Conservation (phyloP, 441 rosid species). For the Aquilaria agallochum region DNA sequence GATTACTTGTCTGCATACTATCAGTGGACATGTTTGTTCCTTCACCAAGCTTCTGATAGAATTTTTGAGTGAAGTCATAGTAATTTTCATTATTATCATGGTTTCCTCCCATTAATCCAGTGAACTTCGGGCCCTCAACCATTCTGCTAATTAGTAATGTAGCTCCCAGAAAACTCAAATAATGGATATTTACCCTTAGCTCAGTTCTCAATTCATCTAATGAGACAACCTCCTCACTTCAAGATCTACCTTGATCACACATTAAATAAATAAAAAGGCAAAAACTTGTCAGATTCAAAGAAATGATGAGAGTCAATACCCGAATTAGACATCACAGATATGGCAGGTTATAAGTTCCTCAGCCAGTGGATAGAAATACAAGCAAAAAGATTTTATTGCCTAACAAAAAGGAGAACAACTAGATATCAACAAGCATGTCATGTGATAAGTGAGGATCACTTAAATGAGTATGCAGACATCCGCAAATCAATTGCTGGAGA, state of each 20-base stretch:
- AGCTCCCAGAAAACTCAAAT: slow-evolving; percentile 15
- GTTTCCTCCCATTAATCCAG: slow-evolving; percentile 42
- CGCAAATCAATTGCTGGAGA: too few species aligned
- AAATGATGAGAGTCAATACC: too few species aligned
- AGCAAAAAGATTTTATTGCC: too few species aligned
- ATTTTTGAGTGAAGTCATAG: slow-evolving; percentile 77
- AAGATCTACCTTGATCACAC: slow-evolving; percentile 11
- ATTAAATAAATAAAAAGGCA: too few species aligned
- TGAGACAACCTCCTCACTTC: slow-evolving; percentile 6
- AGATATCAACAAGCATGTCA: too few species aligned
- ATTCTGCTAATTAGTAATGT: slow-evolving; percentile 49
- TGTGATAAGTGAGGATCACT: too few species aligned
- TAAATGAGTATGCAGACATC: too few species aligned
- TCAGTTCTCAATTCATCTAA: slow-evolving; percentile 22
- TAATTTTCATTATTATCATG: slow-evolving; percentile 52
- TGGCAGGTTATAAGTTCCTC: too few species aligned
- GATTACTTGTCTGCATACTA: slow-evolving; percentile 82
- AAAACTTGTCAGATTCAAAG: too few species aligned
- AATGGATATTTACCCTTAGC: slow-evolving; percentile 13
- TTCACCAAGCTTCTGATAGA: slow-evolving; percentile 79
- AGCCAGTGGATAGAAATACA: too few species aligned
- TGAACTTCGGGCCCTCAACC: slow-evolving; percentile 71
- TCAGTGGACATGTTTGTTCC: slow-evolving; percentile 91
- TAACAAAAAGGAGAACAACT: too few species aligned
- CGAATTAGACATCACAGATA: too few species aligned